These are phyloP conservation scores for Pinus taeda DNA, from an alignment of 75 land plant genomes.

Conservation along the genomic window DNA sequence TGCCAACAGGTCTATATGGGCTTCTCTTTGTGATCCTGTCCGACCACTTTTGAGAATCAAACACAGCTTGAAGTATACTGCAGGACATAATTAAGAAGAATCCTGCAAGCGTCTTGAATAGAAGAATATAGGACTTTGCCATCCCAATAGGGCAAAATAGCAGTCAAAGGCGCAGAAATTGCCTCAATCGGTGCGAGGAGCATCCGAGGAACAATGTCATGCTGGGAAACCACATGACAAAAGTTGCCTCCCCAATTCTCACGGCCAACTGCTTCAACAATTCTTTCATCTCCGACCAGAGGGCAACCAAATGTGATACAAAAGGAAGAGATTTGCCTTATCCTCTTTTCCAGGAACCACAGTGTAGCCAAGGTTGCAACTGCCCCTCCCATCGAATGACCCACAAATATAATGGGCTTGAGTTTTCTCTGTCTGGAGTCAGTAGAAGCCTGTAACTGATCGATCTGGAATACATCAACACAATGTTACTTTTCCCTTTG, in stretches of 20 bases:
- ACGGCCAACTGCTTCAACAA: conserved; percentile 5
- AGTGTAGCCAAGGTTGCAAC: conserved; percentile 1
- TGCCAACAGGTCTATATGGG: too few relatives aligned
- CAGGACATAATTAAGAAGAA: neutral
- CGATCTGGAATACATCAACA: too few relatives aligned
- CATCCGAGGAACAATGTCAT: conserved; percentile 13
- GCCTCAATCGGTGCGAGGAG: conserved; percentile 10
- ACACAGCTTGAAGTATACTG: too few relatives aligned
- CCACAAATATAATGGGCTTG: neutral
- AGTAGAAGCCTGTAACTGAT: too few relatives aligned
- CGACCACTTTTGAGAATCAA: too few relatives aligned
- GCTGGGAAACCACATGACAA: conserved; percentile 11
- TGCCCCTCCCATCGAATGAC: neutral
- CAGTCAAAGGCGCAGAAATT: neutral
- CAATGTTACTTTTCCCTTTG: too few relatives aligned
- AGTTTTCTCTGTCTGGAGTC: neutral
- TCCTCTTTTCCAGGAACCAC: neutral
- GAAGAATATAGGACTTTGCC: neutral
- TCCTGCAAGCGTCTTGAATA: neutral
- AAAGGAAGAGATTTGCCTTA: neutral
- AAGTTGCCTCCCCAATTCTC: conserved; percentile 4
- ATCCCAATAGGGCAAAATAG: conserved; percentile 9
- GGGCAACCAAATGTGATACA: neutral
- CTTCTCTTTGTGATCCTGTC: too few relatives aligned
- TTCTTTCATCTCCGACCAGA: neutral